These are phyloP conservation scores for Parafenestella ontariensis DNA, from an alignment of 2,329 filamentous ascomycete species.

Conservation along the genomic window DNA sequence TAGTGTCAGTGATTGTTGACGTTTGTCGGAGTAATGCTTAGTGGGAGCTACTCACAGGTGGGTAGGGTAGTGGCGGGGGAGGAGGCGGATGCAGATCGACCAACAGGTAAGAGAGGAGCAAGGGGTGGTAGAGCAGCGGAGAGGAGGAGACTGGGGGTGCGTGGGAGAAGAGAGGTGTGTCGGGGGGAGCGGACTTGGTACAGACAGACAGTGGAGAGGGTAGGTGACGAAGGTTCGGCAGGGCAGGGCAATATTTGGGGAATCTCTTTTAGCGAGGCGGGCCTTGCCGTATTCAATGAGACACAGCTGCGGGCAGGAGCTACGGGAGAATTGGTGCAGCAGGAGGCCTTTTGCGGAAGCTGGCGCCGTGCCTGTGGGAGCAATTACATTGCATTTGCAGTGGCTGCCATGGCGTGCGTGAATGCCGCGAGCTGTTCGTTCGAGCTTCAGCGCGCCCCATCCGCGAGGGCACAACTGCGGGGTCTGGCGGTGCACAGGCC, in stretches of 20 bases:
- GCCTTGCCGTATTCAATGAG: constrained; percentile 36
- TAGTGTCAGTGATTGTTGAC: constrained; percentile 31
- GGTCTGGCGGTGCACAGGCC: constrained; percentile 29
- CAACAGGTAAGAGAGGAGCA: constrained; percentile 21
- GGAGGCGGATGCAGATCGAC: constrained; percentile 40
- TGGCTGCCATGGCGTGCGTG: constrained; percentile 1
- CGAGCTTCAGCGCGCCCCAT: constrained; percentile 18
- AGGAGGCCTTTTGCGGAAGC: constrained; percentile 13
- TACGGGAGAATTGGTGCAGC: constrained; percentile 11
- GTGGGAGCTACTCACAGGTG: constrained; percentile 38
- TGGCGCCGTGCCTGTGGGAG: constrained; percentile 12
- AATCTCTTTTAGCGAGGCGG: constrained; percentile 42
- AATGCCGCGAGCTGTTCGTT: constrained; percentile 13
- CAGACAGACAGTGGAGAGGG: constrained; percentile 23
- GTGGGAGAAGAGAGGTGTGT: constrained; percentile 28
- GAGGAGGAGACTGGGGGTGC: constrained; percentile 22
- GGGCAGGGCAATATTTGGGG: constrained; percentile 28
- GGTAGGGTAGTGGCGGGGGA: constrained; percentile 45
- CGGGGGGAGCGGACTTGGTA: constrained; percentile 19
- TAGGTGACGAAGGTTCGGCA: constrained; percentile 30
- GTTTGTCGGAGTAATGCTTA: constrained; percentile 19
- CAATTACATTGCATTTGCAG: constrained; percentile 17
- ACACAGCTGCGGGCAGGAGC: constrained; percentile 20
- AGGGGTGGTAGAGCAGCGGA: constrained; percentile 24
- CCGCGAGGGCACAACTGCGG: constrained; percentile 14